These are phyloP conservation scores for Eimeria praecox DNA, from an alignment of 169 alveolate genomes.

Conservation along the genomic window DNA sequence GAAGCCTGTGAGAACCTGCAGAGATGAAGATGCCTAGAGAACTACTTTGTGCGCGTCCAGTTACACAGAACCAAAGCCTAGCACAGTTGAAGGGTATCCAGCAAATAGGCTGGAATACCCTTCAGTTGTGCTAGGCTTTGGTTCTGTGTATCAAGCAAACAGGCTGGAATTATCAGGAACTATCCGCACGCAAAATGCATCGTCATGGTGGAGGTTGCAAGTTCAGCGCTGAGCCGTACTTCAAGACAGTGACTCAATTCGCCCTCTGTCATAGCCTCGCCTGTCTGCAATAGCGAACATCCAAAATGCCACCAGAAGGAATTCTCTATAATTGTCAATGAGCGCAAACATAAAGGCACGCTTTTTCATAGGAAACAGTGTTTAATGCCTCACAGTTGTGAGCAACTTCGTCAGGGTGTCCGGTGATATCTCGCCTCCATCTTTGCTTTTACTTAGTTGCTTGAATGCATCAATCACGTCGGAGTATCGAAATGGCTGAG, in stretches of 20 bases:
- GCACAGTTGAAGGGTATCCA: not conserved
- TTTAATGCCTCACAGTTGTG: constrained; percentile 9
- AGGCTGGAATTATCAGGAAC: not conserved
- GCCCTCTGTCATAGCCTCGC: constrained; percentile 50
- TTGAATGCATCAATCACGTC: constrained; percentile 70
- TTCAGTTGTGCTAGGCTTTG: too few species aligned
- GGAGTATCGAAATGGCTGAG: constrained; percentile 30
- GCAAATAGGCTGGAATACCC: too few species aligned
- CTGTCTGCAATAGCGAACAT: constrained; percentile 12
- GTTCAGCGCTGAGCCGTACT: constrained; percentile 9
- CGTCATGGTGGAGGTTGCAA: not conserved
- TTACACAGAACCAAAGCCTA: not conserved
- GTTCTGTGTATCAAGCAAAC: not conserved
- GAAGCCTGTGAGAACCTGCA: constrained; percentile 33
- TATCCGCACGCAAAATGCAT: not conserved
- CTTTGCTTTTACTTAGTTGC: constrained; percentile 27
- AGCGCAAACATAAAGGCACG: not conserved
- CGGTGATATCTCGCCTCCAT: constrained; percentile 26
- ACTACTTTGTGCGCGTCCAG: not conserved
- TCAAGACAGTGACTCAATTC: constrained; percentile 65
- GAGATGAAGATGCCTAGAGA: not conserved
- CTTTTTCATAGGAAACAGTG: too few species aligned
- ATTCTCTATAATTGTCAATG: not conserved
- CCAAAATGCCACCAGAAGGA: not conserved
- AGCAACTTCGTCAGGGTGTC: constrained; percentile 30